Evolutionary conservation across 306 rosid genomes (phyloP).

Genomic region (Cucurbita argyrosperma): DNA sequence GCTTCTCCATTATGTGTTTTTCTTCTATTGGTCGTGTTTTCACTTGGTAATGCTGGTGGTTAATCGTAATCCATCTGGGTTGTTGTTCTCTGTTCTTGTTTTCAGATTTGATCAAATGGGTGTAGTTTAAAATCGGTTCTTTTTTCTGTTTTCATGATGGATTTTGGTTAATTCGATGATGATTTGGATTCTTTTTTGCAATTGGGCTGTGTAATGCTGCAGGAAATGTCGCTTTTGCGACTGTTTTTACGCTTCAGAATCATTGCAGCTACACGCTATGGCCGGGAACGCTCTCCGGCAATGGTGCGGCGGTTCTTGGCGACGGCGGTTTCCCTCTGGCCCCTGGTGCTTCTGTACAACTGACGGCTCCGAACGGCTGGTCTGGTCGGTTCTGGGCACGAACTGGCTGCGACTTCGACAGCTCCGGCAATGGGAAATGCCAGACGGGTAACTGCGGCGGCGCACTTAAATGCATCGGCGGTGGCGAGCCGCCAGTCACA

Average conservation of each 20-base stretch:
- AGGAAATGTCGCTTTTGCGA: constrained; percentile 26
- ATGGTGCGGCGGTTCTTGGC: constrained; percentile 39
- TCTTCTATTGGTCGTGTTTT: not conserved
- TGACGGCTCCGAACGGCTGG: constrained; percentile 63
- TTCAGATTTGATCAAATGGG: not conserved
- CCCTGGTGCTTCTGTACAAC: constrained; percentile 18
- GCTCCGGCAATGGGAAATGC: constrained; percentile 43
- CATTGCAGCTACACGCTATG: constrained; percentile 52
- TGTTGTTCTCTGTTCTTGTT: not conserved
- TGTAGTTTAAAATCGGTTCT: not conserved
- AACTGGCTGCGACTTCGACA: constrained; percentile 53
- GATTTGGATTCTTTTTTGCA: not conserved
- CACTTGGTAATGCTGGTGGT: not conserved
- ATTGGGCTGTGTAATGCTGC: constrained; percentile 8
- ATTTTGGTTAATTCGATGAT: not conserved
- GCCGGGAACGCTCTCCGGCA: constrained; percentile 76
- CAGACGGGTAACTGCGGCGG: constrained; percentile 70
- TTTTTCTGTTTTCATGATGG: not conserved
- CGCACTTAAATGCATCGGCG: constrained; percentile 30
- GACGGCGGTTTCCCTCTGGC: constrained; percentile 43
- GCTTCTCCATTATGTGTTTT: not conserved
- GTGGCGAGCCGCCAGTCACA: constrained; percentile 55
- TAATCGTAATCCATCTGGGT: not conserved
- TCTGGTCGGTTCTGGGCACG: constrained; percentile 87
- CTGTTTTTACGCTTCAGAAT: constrained; percentile 44